Percentiles rank a stretch among this genome's conserved stretches.
Evolutionary conservation across 768 basidiomycete genomes (phyloP).

Genomic region (Trametes coccinea): DNA sequence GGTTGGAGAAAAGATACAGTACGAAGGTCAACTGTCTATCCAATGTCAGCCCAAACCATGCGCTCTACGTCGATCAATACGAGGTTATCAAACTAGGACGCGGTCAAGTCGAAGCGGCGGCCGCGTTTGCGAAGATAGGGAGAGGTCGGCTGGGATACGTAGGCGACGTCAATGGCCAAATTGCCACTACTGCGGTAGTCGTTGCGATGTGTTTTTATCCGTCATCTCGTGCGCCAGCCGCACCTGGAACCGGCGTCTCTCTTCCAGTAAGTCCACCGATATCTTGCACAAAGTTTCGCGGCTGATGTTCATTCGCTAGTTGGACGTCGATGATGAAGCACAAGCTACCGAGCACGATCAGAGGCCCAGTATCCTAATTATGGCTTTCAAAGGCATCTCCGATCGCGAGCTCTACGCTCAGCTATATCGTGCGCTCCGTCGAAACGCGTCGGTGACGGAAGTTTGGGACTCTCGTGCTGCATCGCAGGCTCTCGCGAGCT

Average conservation of each 20-base stretch:
- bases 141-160: conserved; percentile 40
- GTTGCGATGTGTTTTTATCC: conserved; percentile 1
- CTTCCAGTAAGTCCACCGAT: not conserved
- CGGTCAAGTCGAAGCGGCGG: conserved; percentile 26
- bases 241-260: not conserved
- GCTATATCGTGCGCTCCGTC: not conserved
- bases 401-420: not conserved
- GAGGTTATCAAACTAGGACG: not conserved
- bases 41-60: not conserved
- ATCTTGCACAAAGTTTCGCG: too few species aligned
- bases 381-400: not conserved
- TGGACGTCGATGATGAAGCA: too few species aligned
- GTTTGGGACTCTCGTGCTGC: not conserved
- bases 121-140: not conserved
- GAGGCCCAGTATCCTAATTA: not conserved
- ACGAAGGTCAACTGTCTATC: not conserved
- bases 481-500: not conserved
- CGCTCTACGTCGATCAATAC: not conserved
- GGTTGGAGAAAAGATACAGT: conserved; percentile 27
- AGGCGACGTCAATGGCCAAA: conserved; percentile 36
- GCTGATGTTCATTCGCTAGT: too few species aligned
- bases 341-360: too few species aligned
- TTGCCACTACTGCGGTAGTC: not conserved
- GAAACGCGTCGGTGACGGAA: not conserved
- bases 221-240: not conserved